Evolutionary conservation across 2,329 filamentous ascomycete genomes (phyloP).

Genomic region (Camillea tinctor): DNA sequence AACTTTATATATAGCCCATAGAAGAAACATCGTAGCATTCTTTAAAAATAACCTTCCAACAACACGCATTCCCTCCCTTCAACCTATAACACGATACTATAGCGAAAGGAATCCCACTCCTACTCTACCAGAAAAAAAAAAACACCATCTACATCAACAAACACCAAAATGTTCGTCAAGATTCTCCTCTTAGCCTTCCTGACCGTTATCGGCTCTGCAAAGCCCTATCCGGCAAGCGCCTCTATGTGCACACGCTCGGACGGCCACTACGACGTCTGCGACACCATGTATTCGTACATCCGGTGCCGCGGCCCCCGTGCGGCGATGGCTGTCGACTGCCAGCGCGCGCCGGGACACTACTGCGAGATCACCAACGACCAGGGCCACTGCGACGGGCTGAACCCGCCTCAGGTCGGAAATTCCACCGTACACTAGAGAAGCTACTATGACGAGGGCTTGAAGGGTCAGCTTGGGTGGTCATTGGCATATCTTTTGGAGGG

Average conservation of each 20-base stretch:
- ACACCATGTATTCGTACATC: slow-evolving; percentile 17
- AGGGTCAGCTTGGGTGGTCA: not conserved
- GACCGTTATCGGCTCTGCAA: slow-evolving; percentile 7
- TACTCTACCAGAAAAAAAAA: not conserved
- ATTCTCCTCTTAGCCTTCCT: not conserved
- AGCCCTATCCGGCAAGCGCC: slow-evolving; percentile 6
- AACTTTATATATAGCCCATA: not conserved
- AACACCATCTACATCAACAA: not conserved
- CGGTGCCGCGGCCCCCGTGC: slow-evolving; percentile 9
- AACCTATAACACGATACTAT: not conserved
- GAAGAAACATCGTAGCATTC: not conserved
- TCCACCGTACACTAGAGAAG: not conserved
- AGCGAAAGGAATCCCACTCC: not conserved
- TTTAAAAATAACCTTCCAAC: not conserved
- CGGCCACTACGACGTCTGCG: slow-evolving; percentile 20
- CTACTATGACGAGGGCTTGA: not conserved
- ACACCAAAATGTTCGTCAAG: not conserved
- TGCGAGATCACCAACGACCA: slow-evolving; percentile 15
- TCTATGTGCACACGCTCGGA: slow-evolving; percentile 6
- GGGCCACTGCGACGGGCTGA: slow-evolving; percentile 13
- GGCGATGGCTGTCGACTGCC: slow-evolving; percentile 18
- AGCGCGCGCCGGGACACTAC: slow-evolving; percentile 9
- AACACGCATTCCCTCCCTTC: no score
- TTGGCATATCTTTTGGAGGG: not conserved
- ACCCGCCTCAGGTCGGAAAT: slow-evolving; percentile 6